Percentiles rank a stretch among this genome's conserved stretches.
phyloP scores from a whole-genome alignment of 768 basidiomycete species.

The Dacryopinax spathularia region DNA sequence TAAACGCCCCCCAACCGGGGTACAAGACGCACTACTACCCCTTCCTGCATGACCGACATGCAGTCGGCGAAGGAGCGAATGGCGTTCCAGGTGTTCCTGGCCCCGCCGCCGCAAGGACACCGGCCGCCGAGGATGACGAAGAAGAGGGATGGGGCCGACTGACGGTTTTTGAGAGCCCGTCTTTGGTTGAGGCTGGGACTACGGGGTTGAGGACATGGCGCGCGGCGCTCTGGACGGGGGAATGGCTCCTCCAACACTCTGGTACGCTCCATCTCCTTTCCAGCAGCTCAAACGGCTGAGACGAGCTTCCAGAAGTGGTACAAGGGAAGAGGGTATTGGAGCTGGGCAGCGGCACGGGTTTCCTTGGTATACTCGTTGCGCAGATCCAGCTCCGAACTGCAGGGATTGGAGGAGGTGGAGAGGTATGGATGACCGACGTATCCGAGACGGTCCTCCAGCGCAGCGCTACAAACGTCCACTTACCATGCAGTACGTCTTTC shows the following conservation, averaged over 20 bases:
- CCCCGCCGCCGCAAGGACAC: background rate
- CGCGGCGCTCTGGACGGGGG: constrained; percentile 51
- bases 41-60: too few species aligned
- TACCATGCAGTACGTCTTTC: constrained; percentile 50
- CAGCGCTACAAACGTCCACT: constrained; percentile 43
- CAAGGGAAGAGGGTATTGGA: constrained; percentile 42
- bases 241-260: constrained; percentile 43
- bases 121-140: background rate
- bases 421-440: constrained; percentile 47
- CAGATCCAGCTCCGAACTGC: constrained; percentile 35
- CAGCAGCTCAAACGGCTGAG: background rate
- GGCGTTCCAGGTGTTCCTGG: too few species aligned
- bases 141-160: background rate
- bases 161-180: constrained; percentile 61
- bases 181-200: constrained; percentile 58
- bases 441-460: constrained; percentile 47
- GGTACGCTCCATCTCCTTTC: constrained; percentile 30
- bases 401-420: background rate
- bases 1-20: background rate
- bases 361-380: constrained; percentile 50
- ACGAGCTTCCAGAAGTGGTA: constrained; percentile 36
- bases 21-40: constrained; percentile 2
- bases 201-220: constrained; percentile 71
- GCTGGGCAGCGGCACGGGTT: constrained; percentile 63
- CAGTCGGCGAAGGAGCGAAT: too few species aligned